Conservation (phyloP, 1,139 yeast species). For the Magnusiomyces tetraspermus region DNA sequence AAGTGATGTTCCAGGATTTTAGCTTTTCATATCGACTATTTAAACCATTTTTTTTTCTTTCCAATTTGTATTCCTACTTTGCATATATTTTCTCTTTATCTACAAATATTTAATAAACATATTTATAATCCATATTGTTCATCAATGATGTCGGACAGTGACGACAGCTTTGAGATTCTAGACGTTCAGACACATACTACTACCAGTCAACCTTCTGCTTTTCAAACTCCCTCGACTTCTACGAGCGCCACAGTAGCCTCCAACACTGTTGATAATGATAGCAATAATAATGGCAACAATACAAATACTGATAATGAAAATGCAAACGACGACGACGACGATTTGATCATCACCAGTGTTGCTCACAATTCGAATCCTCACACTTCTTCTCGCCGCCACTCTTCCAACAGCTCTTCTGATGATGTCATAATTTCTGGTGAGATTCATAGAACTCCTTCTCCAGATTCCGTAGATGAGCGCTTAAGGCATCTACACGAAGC, state of each 20-base stretch:
- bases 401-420: not conserved
- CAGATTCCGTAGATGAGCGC: not conserved
- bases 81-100: not conserved
- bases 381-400: not conserved
- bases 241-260: not conserved
- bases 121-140: not conserved
- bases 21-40: not conserved
- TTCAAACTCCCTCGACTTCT: not conserved
- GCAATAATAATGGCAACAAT: not conserved
- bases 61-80: not conserved
- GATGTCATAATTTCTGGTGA: conserved; percentile 1
- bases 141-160: conserved; percentile 2
- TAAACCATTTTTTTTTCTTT: not conserved
- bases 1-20: not conserved
- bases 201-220: not conserved
- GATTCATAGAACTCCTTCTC: not conserved
- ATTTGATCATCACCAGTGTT: not conserved
- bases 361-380: not conserved
- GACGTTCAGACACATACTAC: not conserved
- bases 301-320: not conserved
- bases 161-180: conserved; percentile 2
- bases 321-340: conserved; percentile 4
- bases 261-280: not conserved
- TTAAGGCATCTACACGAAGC: not conserved
- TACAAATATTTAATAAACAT: not conserved